Percentiles rank a stretch among this genome's conserved stretches.
Conservation (phyloP, 768 basidiomycete species). For the Trametes punicea region DNA sequence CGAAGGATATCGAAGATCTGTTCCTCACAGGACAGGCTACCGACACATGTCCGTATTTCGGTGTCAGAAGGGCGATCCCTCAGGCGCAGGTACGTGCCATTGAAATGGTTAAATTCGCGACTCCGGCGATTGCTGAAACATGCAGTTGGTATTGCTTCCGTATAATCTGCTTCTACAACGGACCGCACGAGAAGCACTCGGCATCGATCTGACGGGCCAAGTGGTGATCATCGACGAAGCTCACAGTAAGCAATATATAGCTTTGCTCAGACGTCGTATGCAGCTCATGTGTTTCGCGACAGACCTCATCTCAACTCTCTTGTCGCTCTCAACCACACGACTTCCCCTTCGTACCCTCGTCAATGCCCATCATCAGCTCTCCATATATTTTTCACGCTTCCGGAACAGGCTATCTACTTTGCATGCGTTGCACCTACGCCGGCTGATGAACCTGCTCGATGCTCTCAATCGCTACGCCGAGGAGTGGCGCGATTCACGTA, state of each 20-base stretch:
- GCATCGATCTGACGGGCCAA: slow-evolving; percentile 81
- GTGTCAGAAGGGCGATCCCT: slow-evolving; percentile 79
- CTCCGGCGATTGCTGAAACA: not conserved
- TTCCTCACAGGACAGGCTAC: slow-evolving; percentile 64
- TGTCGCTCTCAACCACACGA: slow-evolving; percentile 76
- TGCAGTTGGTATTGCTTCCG: slow-evolving; percentile 83
- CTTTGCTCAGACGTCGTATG: too few relatives aligned
- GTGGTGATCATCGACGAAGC: slow-evolving; percentile 94
- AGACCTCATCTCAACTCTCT: slow-evolving; percentile 88
- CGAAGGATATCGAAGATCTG: slow-evolving; percentile 94
- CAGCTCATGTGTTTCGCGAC: not conserved
- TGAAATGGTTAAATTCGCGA: not conserved
- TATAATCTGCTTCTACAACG: slow-evolving; percentile 90
- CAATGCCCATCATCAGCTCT: slow-evolving; percentile 70
- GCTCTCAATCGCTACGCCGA: slow-evolving; percentile 58
- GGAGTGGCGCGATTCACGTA: slow-evolving; percentile 46
- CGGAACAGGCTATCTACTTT: slow-evolving; percentile 65
- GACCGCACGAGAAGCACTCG: slow-evolving; percentile 79
- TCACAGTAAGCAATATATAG: slow-evolving; percentile 85
- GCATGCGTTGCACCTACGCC: slow-evolving; percentile 78
- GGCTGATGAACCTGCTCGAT: slow-evolving; percentile 70
- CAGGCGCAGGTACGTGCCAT: slow-evolving; percentile 72
- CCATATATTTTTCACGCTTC: slow-evolving; percentile 74
- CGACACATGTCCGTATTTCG: slow-evolving; percentile 90
- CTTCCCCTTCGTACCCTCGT: slow-evolving; percentile 56